phyloP scores from a whole-genome alignment of 2,329 filamentous ascomycete genomes.

The Dothistroma pini region DNA sequence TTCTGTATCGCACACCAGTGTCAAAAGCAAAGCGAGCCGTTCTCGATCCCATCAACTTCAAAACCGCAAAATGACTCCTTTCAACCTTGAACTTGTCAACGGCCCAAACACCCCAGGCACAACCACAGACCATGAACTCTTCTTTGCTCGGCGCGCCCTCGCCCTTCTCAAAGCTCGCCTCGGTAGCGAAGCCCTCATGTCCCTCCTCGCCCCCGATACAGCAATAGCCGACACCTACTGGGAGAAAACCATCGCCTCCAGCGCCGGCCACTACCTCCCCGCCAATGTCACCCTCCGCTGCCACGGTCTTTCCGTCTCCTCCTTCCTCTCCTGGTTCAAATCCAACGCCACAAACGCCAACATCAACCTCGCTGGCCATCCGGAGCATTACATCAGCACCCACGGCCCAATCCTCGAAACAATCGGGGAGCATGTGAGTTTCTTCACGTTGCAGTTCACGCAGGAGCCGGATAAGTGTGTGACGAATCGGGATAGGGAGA shows the following conservation, averaged over 20 bases:
- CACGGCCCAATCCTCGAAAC: conserved; percentile 10
- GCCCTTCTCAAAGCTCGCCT: conserved; percentile 12
- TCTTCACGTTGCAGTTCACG: conserved; percentile 7
- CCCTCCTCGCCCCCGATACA: conserved; percentile 10
- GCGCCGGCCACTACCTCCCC: not conserved
- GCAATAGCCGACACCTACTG: conserved; percentile 5
- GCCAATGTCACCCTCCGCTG: conserved; percentile 1
- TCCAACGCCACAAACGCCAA: not conserved
- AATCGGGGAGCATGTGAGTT: conserved; percentile 3
- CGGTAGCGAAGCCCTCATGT: conserved; percentile 5
- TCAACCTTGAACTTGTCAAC: not conserved
- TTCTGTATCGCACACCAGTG: not conserved
- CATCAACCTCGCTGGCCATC: conserved; percentile 9
- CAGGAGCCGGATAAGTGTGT: conserved; percentile 4
- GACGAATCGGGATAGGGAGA: conserved; percentile 3
- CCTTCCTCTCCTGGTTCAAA: conserved; percentile 13
- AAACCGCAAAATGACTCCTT: not conserved
- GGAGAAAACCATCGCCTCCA: not conserved
- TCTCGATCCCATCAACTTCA: not conserved
- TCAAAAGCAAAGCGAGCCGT: not conserved
- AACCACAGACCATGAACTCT: conserved; percentile 9
- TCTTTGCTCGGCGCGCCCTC: conserved; percentile 11
- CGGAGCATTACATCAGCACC: conserved; percentile 12
- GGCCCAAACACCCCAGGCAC: conserved; percentile 8
- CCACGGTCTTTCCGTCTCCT: not conserved